phyloP scores from a whole-genome alignment of 305 asterid genomes.

The Ruellia speciosa region DNA sequence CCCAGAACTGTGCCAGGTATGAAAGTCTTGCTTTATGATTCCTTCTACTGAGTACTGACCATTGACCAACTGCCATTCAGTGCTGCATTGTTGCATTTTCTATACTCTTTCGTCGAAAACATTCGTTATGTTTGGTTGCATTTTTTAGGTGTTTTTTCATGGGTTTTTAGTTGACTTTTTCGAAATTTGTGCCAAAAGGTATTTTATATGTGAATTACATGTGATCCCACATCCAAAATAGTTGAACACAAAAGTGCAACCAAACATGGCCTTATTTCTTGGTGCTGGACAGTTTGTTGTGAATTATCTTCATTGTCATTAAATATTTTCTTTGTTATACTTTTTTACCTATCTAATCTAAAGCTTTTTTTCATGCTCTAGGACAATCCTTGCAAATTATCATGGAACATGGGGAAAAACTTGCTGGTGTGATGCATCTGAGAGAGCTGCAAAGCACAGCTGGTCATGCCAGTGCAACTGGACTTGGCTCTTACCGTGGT shows the following conservation, averaged over 20 bases:
- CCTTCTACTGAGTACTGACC: not conserved
- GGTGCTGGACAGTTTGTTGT: not conserved
- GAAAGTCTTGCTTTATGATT: not conserved
- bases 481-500: constrained; percentile 38
- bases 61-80: constrained; percentile 3
- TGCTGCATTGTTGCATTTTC: not conserved
- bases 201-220: no score
- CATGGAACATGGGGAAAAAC: constrained; percentile 94
- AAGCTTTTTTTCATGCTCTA: constrained; percentile 30
- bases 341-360: constrained; percentile 9
- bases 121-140: no score
- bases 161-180: no score
- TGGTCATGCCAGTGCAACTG: constrained; percentile 54
- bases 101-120: no score
- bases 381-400: constrained; percentile 75
- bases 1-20: not conserved
- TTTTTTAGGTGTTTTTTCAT: no score
- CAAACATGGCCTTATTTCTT: no score
- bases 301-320: not conserved
- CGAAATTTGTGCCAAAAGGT: no score
- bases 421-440: constrained; percentile 73
- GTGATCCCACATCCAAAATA: no score
- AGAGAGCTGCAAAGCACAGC: constrained; percentile 64
- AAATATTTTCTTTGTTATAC: not conserved
- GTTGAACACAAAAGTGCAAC: no score